These are phyloP conservation scores for Agaricus blazei DNA, from an alignment of 768 basidiomycete species.

Conservation along the genomic window DNA sequence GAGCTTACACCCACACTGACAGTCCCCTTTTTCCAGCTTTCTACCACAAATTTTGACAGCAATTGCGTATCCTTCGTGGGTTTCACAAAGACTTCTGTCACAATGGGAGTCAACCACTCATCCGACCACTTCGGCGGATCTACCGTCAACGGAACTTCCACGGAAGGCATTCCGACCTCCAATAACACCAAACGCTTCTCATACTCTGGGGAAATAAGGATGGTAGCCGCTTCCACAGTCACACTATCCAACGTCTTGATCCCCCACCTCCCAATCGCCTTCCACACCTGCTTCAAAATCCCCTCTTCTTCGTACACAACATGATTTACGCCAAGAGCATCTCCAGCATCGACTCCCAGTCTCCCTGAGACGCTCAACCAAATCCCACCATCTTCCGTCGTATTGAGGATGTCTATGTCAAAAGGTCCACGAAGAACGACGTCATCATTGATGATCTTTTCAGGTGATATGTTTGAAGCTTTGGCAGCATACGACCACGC, in stretches of 20 bases:
- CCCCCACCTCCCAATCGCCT: conserved; percentile 64
- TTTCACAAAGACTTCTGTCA: conserved; percentile 42
- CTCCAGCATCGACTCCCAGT: conserved; percentile 66
- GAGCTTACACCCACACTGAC: conserved; percentile 41
- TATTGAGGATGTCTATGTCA: conserved; percentile 54
- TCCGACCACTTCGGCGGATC: conserved; percentile 40
- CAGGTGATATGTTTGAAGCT: conserved; percentile 46
- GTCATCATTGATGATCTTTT: conserved; percentile 52
- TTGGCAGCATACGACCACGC: conserved; percentile 65
- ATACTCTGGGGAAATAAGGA: conserved; percentile 42
- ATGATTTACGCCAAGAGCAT: conserved; percentile 49
- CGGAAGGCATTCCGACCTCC: conserved; percentile 37
- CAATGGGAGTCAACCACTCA: conserved; percentile 56
- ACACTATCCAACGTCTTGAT: conserved; percentile 51
- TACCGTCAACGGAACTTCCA: conserved; percentile 53
- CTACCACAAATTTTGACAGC: conserved; percentile 45
- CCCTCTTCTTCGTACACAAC: conserved; percentile 23
- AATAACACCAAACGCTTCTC: conserved; percentile 38
- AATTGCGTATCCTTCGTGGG: conserved; percentile 49
- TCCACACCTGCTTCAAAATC: conserved; percentile 48
- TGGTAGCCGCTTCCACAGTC: conserved; percentile 47
- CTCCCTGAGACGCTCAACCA: conserved; percentile 54
- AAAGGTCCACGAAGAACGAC: conserved; percentile 59
- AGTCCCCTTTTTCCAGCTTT: conserved; percentile 53
- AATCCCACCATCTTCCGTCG: conserved; percentile 51